Evolutionary conservation across 176 grass and related monocot genomes (phyloP).

Genomic region (Miscanthus lutarioriparius): DNA sequence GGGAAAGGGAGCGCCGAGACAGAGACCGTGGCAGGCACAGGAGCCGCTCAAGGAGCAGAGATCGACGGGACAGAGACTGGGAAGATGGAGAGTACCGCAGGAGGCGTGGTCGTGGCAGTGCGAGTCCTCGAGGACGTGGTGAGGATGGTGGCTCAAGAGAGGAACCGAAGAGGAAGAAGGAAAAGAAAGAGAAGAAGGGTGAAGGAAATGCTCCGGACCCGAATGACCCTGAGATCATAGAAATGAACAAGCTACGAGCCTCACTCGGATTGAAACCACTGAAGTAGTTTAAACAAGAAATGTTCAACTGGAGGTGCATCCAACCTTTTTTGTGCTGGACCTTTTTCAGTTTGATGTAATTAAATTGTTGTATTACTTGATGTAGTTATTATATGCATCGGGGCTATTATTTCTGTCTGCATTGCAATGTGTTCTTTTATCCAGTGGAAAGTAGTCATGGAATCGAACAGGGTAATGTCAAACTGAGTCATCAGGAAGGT

Average conservation of each 20-base stretch:
- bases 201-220: slow-evolving; percentile 57
- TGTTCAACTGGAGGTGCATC: neutral
- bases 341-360: slow-evolving; percentile 21
- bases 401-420: neutral
- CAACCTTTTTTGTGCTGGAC: slow-evolving; percentile 10
- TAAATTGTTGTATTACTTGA: slow-evolving; percentile 9
- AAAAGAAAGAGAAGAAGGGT: slow-evolving; percentile 77
- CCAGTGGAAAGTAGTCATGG: neutral
- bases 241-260: slow-evolving; percentile 70
- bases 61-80: slow-evolving; percentile 61
- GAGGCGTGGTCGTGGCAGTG: slow-evolving; percentile 54
- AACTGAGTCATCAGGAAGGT: too few species aligned
- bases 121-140: slow-evolving; percentile 48
- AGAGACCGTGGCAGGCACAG: slow-evolving; percentile 59
- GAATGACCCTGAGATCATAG: slow-evolving; percentile 71
- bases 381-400: neutral
- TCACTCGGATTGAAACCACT: slow-evolving; percentile 66
- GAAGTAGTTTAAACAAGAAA: slow-evolving; percentile 33
- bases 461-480: too few species aligned
- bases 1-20: slow-evolving; percentile 59
- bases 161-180: slow-evolving; percentile 64
- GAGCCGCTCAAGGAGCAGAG: slow-evolving; percentile 73
- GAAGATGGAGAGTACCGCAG: slow-evolving; percentile 69
- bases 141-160: slow-evolving; percentile 49
- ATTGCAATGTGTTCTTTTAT: neutral